Base-by-base conservation (phyloP, 2,329 filamentous ascomycete genomes). In the Phialophora verrucosa region DNA sequence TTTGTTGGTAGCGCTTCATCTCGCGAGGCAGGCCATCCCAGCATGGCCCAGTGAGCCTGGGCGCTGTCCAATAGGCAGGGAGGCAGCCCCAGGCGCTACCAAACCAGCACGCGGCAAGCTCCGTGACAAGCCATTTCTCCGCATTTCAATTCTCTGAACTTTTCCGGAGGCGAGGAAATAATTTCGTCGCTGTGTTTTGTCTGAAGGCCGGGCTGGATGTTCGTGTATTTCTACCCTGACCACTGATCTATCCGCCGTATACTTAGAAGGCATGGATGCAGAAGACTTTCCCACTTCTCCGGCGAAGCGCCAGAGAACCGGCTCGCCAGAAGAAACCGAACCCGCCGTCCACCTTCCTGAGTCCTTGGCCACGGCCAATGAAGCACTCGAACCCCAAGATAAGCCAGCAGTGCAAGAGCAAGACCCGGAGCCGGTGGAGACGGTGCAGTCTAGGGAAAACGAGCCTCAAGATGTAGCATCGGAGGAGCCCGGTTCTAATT, bases 261-360 rank as follows among this genome's bases (percentile, higher is more conserved):
- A n/a, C 6, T 44, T 44, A 6, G 2, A 11, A 61, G 14, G 4
- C 25, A 71, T 71, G 69, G 69, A 70, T 12, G 57, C 56, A 8
- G 63, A 67, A 56, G 70, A 72, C 10, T 69, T 72, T 47, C 67
- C 69, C 49, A 71, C 64, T 27, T 69, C 69, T 27, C 69, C 70
- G n/a, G 59, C 70, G 3, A 72, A 72, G 58, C 65, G 70, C 10
- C 68, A 70, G 42, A 50, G 69, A 32, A 72, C 69, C 11, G 42
- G 50, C 7, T 72, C 69, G 17, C 69, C 67, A 29, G 62, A 63
- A 14, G 67, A 32, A 27, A 53, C 23, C 17, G 17, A 38, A 25
- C 10, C 29, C 32, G 35, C 20, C 20, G 31, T 61, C 49, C 44
- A 49, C 11, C 35, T 62, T 53, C 54, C 38, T 14, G 27, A 59